phyloP scores from a whole-genome alignment of 2,329 filamentous ascomycete genomes.

The Kalmusia sp. region DNA sequence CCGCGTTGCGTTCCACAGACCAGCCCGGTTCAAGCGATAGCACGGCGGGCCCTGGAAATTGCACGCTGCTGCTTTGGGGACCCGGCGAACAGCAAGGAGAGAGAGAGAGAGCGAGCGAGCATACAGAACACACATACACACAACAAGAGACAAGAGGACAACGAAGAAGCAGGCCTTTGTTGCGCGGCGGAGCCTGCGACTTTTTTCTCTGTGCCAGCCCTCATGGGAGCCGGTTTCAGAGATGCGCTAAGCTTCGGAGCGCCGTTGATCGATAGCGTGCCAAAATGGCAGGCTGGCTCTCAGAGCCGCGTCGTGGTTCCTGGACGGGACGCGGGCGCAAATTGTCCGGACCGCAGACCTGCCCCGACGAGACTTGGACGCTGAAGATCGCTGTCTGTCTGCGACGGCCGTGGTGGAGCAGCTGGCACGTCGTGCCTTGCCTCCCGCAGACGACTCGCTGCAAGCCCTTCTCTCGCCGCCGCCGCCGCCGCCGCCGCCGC shows the following conservation, averaged over 20 bases:
- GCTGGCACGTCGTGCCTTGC: not conserved
- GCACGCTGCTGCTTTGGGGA: not conserved
- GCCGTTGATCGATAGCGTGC: slow-evolving; percentile 1
- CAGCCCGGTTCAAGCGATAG: slow-evolving; percentile 13
- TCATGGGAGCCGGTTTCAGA: slow-evolving; percentile 8
- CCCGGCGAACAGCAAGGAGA: not conserved
- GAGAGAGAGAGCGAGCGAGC: too few relatives aligned
- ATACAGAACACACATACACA: too few relatives aligned
- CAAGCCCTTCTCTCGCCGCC: not conserved
- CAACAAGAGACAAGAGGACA: not conserved
- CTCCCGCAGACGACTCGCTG: not conserved
- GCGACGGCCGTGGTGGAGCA: slow-evolving; percentile 4
- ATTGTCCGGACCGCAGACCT: not conserved
- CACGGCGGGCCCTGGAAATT: not conserved
- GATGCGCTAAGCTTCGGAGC: slow-evolving; percentile 1
- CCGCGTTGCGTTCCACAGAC: not conserved
- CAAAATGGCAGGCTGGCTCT: not conserved
- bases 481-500: slow-evolving; percentile 3
- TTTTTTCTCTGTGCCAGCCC: not conserved
- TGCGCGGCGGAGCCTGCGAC: too few relatives aligned
- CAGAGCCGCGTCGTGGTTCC: not conserved
- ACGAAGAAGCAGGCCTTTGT: slow-evolving; percentile 6
- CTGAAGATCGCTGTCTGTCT: slow-evolving; percentile 2
- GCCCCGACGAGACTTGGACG: not conserved
- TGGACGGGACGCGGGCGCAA: not conserved